A percentile compares a stretch with the other conserved stretches of the same genome.
These are phyloP conservation scores for Cavenderia fasciculata DNA, from an alignment of 78 protist species.

Conservation along the genomic window DNA sequence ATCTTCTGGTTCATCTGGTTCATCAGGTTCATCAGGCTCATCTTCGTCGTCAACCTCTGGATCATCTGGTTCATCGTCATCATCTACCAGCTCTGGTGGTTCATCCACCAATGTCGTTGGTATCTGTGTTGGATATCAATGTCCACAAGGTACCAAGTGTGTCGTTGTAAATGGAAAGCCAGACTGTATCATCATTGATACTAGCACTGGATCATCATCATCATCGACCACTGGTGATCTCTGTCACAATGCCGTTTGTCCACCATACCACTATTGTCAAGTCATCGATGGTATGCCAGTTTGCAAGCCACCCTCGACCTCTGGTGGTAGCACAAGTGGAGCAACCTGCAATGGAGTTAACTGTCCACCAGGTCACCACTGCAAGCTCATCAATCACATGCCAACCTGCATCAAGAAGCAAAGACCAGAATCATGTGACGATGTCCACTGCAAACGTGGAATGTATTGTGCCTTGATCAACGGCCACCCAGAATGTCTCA, in stretches of 20 bases:
- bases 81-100: neutral
- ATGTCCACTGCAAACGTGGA: neutral
- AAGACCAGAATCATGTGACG: neutral
- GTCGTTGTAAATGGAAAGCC: neutral
- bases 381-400: neutral
- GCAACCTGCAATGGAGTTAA: neutral
- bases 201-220: too few species aligned
- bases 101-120: neutral
- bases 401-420: neutral
- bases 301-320: neutral
- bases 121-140: neutral
- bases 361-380: neutral
- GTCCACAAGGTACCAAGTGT: neutral
- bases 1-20: neutral
- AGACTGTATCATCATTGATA: conserved; percentile 8
- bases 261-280: neutral
- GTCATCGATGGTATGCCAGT: neutral
- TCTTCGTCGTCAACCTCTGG: neutral
- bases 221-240: neutral
- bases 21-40: neutral
- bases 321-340: neutral
- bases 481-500: neutral
- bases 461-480: neutral
- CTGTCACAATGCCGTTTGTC: neutral
- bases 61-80: neutral